Percentiles rank a stretch among this genome's conserved stretches.
Evolutionary conservation across 2,329 filamentous ascomycete genomes (phyloP).

Genomic region (Exophiala aquamarina): DNA sequence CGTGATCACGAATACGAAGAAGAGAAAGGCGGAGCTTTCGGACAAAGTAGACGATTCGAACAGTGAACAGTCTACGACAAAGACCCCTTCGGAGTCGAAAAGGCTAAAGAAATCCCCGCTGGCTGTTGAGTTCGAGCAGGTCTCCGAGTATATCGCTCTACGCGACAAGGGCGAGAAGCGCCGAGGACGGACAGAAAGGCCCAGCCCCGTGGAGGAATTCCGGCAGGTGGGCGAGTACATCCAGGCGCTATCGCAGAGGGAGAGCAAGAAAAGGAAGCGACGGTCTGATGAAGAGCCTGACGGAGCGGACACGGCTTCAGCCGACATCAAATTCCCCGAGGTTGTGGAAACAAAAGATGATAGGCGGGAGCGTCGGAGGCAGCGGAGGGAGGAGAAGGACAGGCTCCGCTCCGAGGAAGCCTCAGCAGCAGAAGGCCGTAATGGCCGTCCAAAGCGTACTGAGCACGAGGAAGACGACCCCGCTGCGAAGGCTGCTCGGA

Average conservation of each 20-base stretch:
- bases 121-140: slow-evolving; percentile 18
- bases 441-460: background rate
- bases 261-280: slow-evolving; percentile 12
- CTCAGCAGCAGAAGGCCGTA: background rate
- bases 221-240: slow-evolving; percentile 23
- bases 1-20: slow-evolving; percentile 5
- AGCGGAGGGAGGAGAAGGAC: slow-evolving; percentile 23
- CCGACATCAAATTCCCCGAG: background rate
- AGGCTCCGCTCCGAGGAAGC: no score
- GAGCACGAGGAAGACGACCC: slow-evolving; percentile 7
- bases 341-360: slow-evolving; percentile 24
- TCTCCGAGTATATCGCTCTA: slow-evolving; percentile 17
- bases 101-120: slow-evolving; percentile 12
- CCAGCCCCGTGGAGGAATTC: slow-evolving; percentile 24
- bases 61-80: no score
- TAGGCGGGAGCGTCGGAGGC: slow-evolving; percentile 21
- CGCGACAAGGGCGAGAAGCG: slow-evolving; percentile 22
- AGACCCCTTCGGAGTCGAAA: background rate
- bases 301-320: background rate
- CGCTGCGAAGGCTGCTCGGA: slow-evolving; percentile 16
- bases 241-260: slow-evolving; percentile 13
- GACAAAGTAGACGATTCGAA: slow-evolving; percentile 4
- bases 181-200: slow-evolving; percentile 6
- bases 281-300: slow-evolving; percentile 4
- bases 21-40: slow-evolving; percentile 27